A percentile compares a stretch with the other conserved stretches of the same genome.
Evolutionary conservation across 1,139 yeast species (phyloP).

Genomic region (Protomyces gravidus): DNA sequence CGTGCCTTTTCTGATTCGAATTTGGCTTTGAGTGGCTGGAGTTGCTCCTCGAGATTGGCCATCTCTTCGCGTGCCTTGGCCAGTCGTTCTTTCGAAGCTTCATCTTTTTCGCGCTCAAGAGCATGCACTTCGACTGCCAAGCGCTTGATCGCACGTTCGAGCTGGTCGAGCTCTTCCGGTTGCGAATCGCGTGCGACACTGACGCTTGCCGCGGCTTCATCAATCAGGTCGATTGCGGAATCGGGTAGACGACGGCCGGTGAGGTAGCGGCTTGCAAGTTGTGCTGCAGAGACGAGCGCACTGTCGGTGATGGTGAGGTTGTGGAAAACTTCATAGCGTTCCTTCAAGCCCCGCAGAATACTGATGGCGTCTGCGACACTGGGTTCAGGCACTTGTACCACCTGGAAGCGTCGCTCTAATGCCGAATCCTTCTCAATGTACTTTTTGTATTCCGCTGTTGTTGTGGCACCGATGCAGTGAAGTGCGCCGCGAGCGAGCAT

Average conservation of each 20-base stretch:
- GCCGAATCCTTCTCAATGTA: conserved; percentile 96
- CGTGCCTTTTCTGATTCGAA: conserved; percentile 86
- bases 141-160: conserved; percentile 87
- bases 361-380: conserved; percentile 91
- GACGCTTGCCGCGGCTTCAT: conserved; percentile 94
- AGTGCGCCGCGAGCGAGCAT: conserved; percentile 94
- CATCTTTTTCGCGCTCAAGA: conserved; percentile 69
- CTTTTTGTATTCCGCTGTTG: conserved; percentile 88
- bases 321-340: conserved; percentile 93
- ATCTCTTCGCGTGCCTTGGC: conserved; percentile 69
- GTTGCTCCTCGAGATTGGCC: conserved; percentile 78
- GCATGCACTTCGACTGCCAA: conserved; percentile 95
- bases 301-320: conserved; percentile 95
- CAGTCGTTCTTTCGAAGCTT: conserved; percentile 71
- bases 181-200: conserved; percentile 97
- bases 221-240: conserved; percentile 94
- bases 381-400: conserved; percentile 92
- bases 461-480: conserved; percentile 98
- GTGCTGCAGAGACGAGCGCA: conserved; percentile 93
- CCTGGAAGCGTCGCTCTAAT: conserved; percentile 96
- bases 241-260: conserved; percentile 96
- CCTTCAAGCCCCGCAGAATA: conserved; percentile 91
- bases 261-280: conserved; percentile 85
- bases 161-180: conserved; percentile 91
- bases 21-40: conserved; percentile 79